Evolutionary conservation across 2,329 filamentous ascomycete genomes (phyloP).

Genomic region (Curvularia hawaiiensis): DNA sequence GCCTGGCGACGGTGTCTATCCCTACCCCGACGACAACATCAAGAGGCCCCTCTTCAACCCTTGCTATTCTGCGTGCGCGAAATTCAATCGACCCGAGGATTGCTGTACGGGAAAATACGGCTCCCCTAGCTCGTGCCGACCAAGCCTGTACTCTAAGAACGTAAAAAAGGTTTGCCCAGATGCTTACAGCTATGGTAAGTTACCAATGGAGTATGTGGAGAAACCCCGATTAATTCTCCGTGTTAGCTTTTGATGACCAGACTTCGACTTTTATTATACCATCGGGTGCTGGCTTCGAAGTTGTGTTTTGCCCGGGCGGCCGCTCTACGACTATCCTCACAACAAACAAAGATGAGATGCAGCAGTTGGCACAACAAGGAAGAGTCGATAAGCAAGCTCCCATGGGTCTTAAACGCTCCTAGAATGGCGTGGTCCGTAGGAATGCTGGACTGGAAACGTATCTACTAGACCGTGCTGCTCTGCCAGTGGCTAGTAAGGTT

Average conservation of each 20-base stretch:
- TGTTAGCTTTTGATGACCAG: constrained; percentile 61
- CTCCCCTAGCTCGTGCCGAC: constrained; percentile 66
- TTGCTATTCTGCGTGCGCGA: constrained; percentile 77
- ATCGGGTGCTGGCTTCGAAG: constrained; percentile 74
- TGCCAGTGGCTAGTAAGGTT: constrained; percentile 18
- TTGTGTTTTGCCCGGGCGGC: constrained; percentile 74
- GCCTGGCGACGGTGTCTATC: constrained; percentile 76
- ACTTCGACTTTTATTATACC: constrained; percentile 63
- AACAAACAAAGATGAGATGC: constrained; percentile 43
- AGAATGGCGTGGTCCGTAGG: constrained; percentile 24
- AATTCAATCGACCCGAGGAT: constrained; percentile 68
- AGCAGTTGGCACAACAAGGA: constrained; percentile 40
- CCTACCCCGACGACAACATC: constrained; percentile 78
- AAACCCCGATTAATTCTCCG: constrained; percentile 1
- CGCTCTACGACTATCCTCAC: constrained; percentile 56
- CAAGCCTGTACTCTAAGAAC: constrained; percentile 69
- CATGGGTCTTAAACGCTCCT: constrained; percentile 22
- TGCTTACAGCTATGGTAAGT: constrained; percentile 78
- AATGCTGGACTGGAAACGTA: constrained; percentile 18
- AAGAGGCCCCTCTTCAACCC: constrained; percentile 74
- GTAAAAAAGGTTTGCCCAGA: constrained; percentile 82
- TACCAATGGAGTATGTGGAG: background rate
- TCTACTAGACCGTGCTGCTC: constrained; percentile 12
- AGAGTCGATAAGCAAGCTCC: constrained; percentile 35
- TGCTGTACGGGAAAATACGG: constrained; percentile 77